These are phyloP conservation scores for Tubosaeta brunneosetosa DNA, from an alignment of 768 basidiomycete species.

Conservation along the genomic window DNA sequence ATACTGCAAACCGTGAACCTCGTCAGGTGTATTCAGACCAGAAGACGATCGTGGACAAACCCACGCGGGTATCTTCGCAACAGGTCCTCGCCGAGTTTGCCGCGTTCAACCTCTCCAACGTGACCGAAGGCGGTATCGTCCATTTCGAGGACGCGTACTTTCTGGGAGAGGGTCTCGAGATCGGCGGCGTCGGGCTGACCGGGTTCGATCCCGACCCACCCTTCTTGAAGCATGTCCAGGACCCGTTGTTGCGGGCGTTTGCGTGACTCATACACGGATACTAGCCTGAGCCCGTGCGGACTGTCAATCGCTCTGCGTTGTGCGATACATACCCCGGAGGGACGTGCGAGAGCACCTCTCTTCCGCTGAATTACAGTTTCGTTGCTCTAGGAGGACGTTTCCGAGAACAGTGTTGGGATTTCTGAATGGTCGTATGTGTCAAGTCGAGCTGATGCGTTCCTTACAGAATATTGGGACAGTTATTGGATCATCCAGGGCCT, in stretches of 20 bases:
- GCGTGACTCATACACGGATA: conserved; percentile 76
- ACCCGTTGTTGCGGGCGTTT: conserved; percentile 67
- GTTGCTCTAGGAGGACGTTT: conserved; percentile 87
- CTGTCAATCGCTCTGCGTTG: conserved; percentile 64
- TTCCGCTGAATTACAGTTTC: no score
- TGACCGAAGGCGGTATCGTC: conserved; percentile 64
- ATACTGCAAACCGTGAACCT: no score
- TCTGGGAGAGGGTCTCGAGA: conserved; percentile 79
- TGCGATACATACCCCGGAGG: conserved; percentile 48
- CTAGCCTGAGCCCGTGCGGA: conserved; percentile 76
- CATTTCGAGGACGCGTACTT: conserved; percentile 74
- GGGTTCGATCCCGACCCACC: conserved; percentile 60
- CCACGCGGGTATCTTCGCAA: conserved; percentile 63
- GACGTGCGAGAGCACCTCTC: conserved; percentile 75
- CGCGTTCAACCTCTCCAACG: no score
- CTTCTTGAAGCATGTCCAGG: conserved; percentile 66
- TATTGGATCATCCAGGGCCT: conserved; percentile 86
- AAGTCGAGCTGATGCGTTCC: conserved; percentile 7
- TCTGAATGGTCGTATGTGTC: not conserved
- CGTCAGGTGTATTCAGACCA: conserved; percentile 74
- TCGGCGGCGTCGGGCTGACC: conserved; percentile 56
- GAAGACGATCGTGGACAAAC: conserved; percentile 89
- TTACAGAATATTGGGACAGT: no score
- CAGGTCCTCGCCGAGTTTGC: conserved; percentile 68
- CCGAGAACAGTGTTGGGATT: conserved; percentile 70